Base-by-base conservation (phyloP, 192 early-diverging fungal genomes). In the Spinellus fusiger region DNA sequence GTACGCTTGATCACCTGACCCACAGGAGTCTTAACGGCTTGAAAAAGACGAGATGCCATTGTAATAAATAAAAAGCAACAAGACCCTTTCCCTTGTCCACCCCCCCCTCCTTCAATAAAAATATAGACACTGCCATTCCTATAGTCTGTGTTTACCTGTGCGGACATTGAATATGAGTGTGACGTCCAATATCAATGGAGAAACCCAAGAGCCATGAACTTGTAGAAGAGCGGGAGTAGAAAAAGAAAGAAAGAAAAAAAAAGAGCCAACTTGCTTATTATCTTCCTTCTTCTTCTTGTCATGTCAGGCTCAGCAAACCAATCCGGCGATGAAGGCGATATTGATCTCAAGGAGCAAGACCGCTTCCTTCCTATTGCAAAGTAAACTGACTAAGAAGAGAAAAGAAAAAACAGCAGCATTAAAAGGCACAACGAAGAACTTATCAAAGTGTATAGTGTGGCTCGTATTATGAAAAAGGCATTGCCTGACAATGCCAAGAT, bases 401-500 rank as follows among this genome's bases (percentile, higher is more conserved):
- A 26, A 40, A 9, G 49, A 23, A 15, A 31, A 31, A 5, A 16
- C 62, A 31, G 10, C 12, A 20, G 18, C 26, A 12, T 8, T 27
- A n/a, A 10, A 25, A 26, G 26, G 40, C 16, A 23, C 34, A 5
- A 18, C 6, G 46, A 22, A 49, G 49, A 26, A 82, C 18, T 38
- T 37, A 28, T 34, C 33, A 34, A 35, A 54, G 27, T 29, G 23
- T n/a, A 40, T 59, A 74, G 72, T 73, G 96, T 99, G 22, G 90
- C 94, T 4, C 78, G 96, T 46, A 93, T 99, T 49, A 99, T 99
- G 94, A 99, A 99, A 73, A 79, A 88, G 40, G 91, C 93, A 10
- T 79, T 99, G 28, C 96, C 96, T 0, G 94, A 94, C 29, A 99
- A 95, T 73, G 92, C 93, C 29, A 99, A 99, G 65, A 94, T 99